Evolutionary conservation across 192 early-diverging fungal genomes (phyloP).

Genomic region (Allomyces macrogynus): DNA sequence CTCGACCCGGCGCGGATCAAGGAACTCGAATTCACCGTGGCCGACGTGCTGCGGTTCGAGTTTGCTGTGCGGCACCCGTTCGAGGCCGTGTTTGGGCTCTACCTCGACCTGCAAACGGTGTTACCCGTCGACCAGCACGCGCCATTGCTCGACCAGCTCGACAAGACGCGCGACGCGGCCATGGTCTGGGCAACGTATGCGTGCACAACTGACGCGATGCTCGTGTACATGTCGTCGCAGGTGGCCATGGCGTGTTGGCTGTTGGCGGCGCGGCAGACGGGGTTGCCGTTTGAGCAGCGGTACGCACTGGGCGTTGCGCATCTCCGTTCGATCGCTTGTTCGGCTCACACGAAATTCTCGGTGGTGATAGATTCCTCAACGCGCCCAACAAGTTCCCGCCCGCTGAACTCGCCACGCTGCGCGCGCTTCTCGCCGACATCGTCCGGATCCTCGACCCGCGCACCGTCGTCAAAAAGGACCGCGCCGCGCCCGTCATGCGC

Average conservation of each 20-base stretch:
- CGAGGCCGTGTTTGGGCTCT: not conserved
- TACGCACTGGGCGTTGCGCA: too few species aligned
- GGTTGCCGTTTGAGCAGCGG: not conserved
- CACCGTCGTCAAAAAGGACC: too few species aligned
- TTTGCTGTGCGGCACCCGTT: not conserved
- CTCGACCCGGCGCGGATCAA: not conserved
- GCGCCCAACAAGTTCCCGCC: not conserved
- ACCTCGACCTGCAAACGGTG: not conserved
- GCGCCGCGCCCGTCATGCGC: too few species aligned
- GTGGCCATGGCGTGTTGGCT: not conserved
- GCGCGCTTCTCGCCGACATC: too few species aligned
- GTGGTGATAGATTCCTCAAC: not conserved
- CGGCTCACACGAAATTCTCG: too few species aligned
- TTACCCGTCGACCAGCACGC: not conserved
- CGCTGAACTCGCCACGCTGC: not conserved
- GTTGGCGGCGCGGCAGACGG: not conserved
- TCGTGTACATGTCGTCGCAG: not conserved
- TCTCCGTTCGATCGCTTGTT: too few species aligned
- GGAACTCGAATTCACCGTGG: not conserved
- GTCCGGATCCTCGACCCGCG: too few species aligned
- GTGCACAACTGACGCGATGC: not conserved
- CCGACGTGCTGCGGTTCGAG: not conserved
- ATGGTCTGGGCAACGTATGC: not conserved
- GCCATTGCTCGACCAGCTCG: not conserved
- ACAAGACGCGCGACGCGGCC: not conserved